Conservation (phyloP, 305 asterid species). For the Fraxinus latifolia region DNA sequence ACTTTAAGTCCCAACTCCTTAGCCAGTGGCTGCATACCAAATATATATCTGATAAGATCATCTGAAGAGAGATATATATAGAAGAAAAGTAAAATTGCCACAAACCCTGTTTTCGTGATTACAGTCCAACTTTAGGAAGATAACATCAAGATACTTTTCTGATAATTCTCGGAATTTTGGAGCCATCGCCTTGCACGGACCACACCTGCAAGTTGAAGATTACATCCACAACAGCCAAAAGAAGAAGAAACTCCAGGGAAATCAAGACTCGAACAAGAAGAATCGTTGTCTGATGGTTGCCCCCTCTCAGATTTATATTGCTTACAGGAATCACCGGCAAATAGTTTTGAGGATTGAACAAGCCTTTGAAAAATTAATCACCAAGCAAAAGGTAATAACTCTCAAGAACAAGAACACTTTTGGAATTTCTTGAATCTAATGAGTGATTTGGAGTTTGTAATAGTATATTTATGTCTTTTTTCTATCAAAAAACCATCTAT, state of each 20-base stretch:
- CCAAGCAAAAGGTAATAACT: not conserved
- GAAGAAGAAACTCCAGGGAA: not conserved
- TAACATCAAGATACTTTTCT: conserved; percentile 53
- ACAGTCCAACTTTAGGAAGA: conserved; percentile 92
- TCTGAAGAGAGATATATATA: not conserved
- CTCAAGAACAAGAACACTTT: not conserved
- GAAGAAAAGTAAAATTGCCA: not conserved
- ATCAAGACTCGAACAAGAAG: too few relatives aligned
- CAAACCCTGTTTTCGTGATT: conserved; percentile 79
- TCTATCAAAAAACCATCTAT: not conserved
- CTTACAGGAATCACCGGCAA: not conserved
- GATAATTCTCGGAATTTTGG: conserved; percentile 68
- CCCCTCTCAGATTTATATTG: not conserved
- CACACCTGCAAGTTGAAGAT: conserved; percentile 61
- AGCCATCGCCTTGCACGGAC: conserved; percentile 86
- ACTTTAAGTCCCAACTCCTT: conserved; percentile 90
- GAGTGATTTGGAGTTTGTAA: not conserved
- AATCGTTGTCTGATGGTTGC: not conserved
- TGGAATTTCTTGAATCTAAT: not conserved
- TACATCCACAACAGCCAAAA: not conserved
- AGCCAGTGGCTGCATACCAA: conserved; percentile 60
- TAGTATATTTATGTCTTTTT: not conserved
- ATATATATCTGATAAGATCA: conserved; percentile 10
- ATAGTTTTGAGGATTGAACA: not conserved
- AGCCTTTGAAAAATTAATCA: not conserved